Evolutionary conservation across 768 basidiomycete genomes (phyloP).

Genomic region (Suillus ampliporus): DNA sequence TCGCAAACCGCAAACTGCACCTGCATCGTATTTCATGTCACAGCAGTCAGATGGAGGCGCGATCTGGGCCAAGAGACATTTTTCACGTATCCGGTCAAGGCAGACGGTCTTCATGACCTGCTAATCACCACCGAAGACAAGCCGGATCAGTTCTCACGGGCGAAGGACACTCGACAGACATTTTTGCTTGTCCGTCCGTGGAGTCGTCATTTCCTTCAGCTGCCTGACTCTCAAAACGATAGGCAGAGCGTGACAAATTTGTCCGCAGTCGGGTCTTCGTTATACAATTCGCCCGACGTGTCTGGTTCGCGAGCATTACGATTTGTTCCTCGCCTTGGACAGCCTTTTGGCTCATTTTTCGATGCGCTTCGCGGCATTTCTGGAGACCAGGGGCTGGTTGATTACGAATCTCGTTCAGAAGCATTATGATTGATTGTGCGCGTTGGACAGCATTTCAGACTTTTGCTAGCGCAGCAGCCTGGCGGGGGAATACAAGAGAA

Average conservation of each 20-base stretch:
- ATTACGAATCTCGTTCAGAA: neutral
- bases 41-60: neutral
- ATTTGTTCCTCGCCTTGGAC: neutral
- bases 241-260: neutral
- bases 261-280: neutral
- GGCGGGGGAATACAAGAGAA: conserved; percentile 9
- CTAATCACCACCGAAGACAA: neutral
- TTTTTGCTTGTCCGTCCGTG: conserved; percentile 4
- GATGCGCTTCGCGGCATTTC: neutral
- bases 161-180: neutral
- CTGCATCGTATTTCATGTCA: conserved; percentile 1
- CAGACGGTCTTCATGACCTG: neutral
- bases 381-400: neutral
- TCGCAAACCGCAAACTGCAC: neutral
- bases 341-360: neutral
- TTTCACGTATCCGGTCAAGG: neutral
- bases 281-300: neutral
- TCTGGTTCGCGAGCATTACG: neutral
- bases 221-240: neutral
- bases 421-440: neutral
- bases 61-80: neutral
- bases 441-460: conserved; percentile 1
- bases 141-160: neutral
- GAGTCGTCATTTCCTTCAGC: neutral
- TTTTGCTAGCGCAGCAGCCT: conserved; percentile 1